These are phyloP conservation scores for Marasmius sp. DNA, from an alignment of 1,284 basidiomycete genomes.

Conservation along the genomic window DNA sequence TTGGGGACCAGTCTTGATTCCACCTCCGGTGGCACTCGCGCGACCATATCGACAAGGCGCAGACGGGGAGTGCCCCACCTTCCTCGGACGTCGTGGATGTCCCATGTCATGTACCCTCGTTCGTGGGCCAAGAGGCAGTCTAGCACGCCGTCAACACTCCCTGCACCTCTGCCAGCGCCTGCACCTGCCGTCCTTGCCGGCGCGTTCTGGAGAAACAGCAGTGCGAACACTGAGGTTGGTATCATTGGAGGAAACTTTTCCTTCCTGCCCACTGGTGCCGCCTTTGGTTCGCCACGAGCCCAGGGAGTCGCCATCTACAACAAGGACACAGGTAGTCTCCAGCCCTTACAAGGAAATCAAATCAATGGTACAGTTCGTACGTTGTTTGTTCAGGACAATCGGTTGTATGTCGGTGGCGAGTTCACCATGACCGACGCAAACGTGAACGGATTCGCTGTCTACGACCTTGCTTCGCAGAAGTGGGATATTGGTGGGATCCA, in stretches of 20 bases:
- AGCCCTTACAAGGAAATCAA: conserved; percentile 59
- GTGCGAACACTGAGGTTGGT: conserved; percentile 62
- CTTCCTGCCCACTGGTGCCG: conserved; percentile 46
- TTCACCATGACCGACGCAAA: conserved; percentile 59
- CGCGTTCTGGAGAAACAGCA: conserved; percentile 86
- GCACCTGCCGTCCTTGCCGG: conserved; percentile 86
- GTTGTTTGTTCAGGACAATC: conserved; percentile 65
- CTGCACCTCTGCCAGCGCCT: conserved; percentile 50
- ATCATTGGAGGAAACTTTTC: conserved; percentile 93
- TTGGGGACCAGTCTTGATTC: conserved; percentile 54
- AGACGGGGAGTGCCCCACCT: conserved; percentile 33
- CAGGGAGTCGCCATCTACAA: conserved; percentile 79
- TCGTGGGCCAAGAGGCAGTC: conserved; percentile 54
- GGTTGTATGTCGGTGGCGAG: conserved; percentile 80
- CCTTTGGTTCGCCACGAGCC: conserved; percentile 38
- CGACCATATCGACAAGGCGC: conserved; percentile 28
- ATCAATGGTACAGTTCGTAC: conserved; percentile 73
- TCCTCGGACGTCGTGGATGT: conserved; percentile 49
- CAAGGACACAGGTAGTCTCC: conserved; percentile 45
- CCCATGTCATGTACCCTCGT: conserved; percentile 43
- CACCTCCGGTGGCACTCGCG: conserved; percentile 25
- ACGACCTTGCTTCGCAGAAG: conserved; percentile 62
- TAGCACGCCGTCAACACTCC: conserved; percentile 47
- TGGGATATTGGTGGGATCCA: conserved; percentile 65
- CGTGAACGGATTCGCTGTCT: conserved; percentile 71